Conservation (phyloP, 768 basidiomycete genomes). For the Piloderma croceum region DNA sequence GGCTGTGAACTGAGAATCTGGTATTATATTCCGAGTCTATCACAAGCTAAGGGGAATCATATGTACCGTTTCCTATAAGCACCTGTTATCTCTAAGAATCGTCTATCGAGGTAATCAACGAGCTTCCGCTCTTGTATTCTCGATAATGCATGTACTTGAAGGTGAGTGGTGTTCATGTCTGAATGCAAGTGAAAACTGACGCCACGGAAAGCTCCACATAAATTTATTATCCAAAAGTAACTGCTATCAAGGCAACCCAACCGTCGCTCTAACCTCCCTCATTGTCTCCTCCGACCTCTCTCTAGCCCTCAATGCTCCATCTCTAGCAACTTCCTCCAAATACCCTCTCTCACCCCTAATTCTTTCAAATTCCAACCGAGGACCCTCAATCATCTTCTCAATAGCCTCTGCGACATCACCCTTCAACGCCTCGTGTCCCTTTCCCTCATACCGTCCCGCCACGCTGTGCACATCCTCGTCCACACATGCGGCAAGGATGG, state of each 20-base stretch:
- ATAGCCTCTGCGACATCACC: conserved; percentile 68
- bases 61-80: conserved; percentile 72
- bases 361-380: conserved; percentile 64
- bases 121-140: conserved; percentile 58
- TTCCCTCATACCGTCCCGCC: conserved; percentile 45
- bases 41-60: conserved; percentile 1
- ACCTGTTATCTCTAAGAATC: conserved; percentile 60
- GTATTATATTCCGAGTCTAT: conserved; percentile 1
- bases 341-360: conserved; percentile 56
- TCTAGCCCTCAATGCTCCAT: conserved; percentile 61
- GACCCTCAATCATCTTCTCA: conserved; percentile 55
- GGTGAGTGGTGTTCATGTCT: no score
- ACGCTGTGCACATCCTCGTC: conserved; percentile 39
- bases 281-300: conserved; percentile 60
- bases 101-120: conserved; percentile 58
- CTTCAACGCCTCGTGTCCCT: conserved; percentile 68
- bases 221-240: no score
- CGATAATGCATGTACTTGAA: no score
- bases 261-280: conserved; percentile 54
- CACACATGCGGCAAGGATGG: conserved; percentile 73
- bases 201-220: no score
- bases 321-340: conserved; percentile 53
- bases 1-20: conserved; percentile 19
- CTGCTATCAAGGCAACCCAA: conserved; percentile 51
- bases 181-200: no score